Evolutionary conservation across 331 rosid genomes (phyloP), one percentile per base, ranked within the genome.

Genomic region (Acacia pycnantha): DNA sequence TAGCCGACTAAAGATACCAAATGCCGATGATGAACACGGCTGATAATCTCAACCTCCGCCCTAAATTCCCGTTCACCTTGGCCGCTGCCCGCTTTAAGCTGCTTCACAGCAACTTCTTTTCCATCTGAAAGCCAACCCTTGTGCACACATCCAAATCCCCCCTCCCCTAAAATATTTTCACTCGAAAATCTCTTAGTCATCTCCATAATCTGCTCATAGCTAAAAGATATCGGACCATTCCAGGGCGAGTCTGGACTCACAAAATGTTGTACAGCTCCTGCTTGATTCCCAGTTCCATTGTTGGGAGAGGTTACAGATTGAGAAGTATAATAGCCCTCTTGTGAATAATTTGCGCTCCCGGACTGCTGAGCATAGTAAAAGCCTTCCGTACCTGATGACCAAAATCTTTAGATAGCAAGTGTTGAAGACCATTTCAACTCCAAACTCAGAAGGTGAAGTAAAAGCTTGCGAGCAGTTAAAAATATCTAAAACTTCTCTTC

Each of bases 61-160:
- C 87, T 89, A 79, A 96, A 96, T 77, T 96, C 99, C 79, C 94
- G 81, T 58, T 94, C 98, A 69, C 99, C 99, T 59, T 96, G 99
- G 5, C 97, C 99, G 59, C 99, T 89, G 47, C 99, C 97, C 9
- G 93, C 93, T 86, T 92, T 96, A 50, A 96, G 90, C 80, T 89
- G 78, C 91, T 96, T 96, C 62, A 96, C 87, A 0, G 99, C 99
- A 54, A 92, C 99, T 10, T 56, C 62, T 78, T 78, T 94, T 48
- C 98, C 98, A 7, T 89, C 97, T 0, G 90, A 86, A 80, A 96
- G 82, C 64, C 84, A 82, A 74, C 97, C 98, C 89, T 88, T 88
- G 92, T 88, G 92, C 8, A 96, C 99, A 70, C 86, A 77, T 56
- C 99, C 99, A 73, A 96, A 96, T 41, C 98, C 99, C 6, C 99